Percentiles rank a stretch among this genome's conserved stretches.
These are phyloP conservation scores for Microbotryum silenes-acaulis DNA, from an alignment of 1,284 basidiomycete species.

Conservation along the genomic window DNA sequence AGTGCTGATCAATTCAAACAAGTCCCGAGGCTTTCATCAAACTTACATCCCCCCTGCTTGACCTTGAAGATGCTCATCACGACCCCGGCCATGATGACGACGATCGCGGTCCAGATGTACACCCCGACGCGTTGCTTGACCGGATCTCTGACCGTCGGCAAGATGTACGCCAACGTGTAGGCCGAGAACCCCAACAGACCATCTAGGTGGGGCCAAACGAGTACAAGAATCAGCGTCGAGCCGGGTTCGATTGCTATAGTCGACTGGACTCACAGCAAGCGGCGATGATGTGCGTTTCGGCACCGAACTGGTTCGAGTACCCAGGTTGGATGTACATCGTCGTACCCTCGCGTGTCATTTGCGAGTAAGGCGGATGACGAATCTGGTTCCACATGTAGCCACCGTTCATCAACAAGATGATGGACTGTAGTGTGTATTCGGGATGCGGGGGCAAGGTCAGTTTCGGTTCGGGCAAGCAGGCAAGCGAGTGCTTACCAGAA, in stretches of 20 bases:
- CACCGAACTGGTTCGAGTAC: conserved; percentile 82
- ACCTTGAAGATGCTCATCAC: conserved; percentile 81
- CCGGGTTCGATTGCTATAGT: neutral
- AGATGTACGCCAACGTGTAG: conserved; percentile 70
- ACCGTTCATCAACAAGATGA: conserved; percentile 72
- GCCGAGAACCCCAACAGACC: conserved; percentile 72
- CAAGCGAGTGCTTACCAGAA: conserved; percentile 44
- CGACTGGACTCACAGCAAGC: conserved; percentile 62
- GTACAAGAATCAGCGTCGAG: neutral
- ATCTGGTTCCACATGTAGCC: conserved; percentile 98
- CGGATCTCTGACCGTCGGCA: conserved; percentile 67
- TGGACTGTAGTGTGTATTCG: conserved; percentile 30
- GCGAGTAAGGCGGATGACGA: conserved; percentile 66
- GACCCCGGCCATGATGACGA: conserved; percentile 78
- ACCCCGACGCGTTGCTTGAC: conserved; percentile 72
- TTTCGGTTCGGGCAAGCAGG: neutral
- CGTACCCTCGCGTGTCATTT: conserved; percentile 45
- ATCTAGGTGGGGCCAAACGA: conserved; percentile 50
- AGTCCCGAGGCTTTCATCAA: neutral
- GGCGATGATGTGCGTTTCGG: conserved; percentile 83
- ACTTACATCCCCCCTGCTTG: conserved; percentile 65
- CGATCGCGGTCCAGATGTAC: conserved; percentile 78
- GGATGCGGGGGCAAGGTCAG: neutral
- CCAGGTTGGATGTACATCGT: conserved; percentile 76
- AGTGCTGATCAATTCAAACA: neutral